Evolutionary conservation across 768 basidiomycete genomes (phyloP).

Genomic region (Phanerochaete sordida): DNA sequence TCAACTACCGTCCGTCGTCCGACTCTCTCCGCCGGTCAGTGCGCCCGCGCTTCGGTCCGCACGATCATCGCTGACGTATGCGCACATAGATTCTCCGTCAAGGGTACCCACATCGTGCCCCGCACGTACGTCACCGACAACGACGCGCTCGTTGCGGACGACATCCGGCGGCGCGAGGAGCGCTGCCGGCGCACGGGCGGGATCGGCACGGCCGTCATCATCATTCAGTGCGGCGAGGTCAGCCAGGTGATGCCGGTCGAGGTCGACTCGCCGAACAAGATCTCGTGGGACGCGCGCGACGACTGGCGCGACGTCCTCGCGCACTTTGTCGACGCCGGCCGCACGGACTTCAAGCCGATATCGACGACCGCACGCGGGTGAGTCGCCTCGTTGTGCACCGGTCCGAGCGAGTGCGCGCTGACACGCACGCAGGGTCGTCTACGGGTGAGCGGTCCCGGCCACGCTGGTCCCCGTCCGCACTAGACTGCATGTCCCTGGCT

Average conservation of each 20-base stretch:
- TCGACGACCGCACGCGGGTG: constrained; percentile 74
- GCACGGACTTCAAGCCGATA: constrained; percentile 80
- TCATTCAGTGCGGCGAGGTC: constrained; percentile 73
- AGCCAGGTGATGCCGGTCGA: constrained; percentile 87
- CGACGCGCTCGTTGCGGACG: constrained; percentile 70
- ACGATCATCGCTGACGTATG: constrained; percentile 10
- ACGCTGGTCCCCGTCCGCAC: neutral
- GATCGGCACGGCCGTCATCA: constrained; percentile 69
- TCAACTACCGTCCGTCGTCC: constrained; percentile 47
- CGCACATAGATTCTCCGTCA: constrained; percentile 57
- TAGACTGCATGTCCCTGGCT: neutral
- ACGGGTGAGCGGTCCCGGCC: constrained; percentile 19
- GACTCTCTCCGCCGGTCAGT: constrained; percentile 67
- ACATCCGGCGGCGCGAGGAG: constrained; percentile 77
- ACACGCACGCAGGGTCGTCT: constrained; percentile 22
- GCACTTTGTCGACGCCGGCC: constrained; percentile 69
- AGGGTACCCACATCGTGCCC: constrained; percentile 67
- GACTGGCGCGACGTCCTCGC: constrained; percentile 70
- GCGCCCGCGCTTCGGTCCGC: neutral
- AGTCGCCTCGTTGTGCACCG: constrained; percentile 28
- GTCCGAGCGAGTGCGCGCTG: neutral
- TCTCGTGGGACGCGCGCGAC: constrained; percentile 70
- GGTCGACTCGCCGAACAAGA: constrained; percentile 73
- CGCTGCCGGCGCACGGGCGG: constrained; percentile 74
- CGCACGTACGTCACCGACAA: constrained; percentile 59